Evolutionary conservation across 331 rosid genomes (phyloP), one percentile per base, ranked within the genome.

Genomic region (Telfairia occidentalis): DNA sequence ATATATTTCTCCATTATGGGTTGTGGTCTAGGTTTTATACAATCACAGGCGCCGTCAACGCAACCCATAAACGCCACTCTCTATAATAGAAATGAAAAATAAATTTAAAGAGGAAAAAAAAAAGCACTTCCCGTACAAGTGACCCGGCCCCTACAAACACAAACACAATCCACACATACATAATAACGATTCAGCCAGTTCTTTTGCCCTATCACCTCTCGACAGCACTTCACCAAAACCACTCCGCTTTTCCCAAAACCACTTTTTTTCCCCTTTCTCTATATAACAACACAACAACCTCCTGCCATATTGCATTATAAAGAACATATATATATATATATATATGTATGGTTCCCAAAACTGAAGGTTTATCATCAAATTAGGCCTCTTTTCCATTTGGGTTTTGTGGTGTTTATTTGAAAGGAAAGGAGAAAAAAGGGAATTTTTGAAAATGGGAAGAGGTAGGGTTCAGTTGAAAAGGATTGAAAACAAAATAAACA

Each of bases 401-500:
- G n/a, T n/a, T n/a, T n/a, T n/a, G n/a, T n/a, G n/a, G n/a, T n/a
- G n/a, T n/a, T 71, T 13, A 0, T 48, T 71, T 45, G 0, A 13
- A 13, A 43, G 30, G 0, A 7, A 30, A 18, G 2, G 3, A 3
- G 18, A 18, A n/a, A 32, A 32, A 59, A 35, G 55, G 37, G 4
- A 4, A 24, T 52, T 21, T 52, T 16, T 48, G 15, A 42, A 21
- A 54, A 35, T 92, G 97, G 97, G 97, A 43, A 90, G 97, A 72
- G 93, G 96, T 84, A 90, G 92, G 90, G 96, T 92, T 79, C 83
- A 90, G 83, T 53, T 92, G 76, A 92, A 90, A 80, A 70, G 91
- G 57, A 92, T 90, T 82, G 97, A 92, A 80, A 92, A 92, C 87
- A 90, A 90, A 90, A 90, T 90, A 85, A 92, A 92, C 71, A 78